Percentiles rank a stretch among this genome's conserved stretches.
Evolutionary conservation across 768 basidiomycete species (phyloP).

Genomic region (Tremella yokohamensis): DNA sequence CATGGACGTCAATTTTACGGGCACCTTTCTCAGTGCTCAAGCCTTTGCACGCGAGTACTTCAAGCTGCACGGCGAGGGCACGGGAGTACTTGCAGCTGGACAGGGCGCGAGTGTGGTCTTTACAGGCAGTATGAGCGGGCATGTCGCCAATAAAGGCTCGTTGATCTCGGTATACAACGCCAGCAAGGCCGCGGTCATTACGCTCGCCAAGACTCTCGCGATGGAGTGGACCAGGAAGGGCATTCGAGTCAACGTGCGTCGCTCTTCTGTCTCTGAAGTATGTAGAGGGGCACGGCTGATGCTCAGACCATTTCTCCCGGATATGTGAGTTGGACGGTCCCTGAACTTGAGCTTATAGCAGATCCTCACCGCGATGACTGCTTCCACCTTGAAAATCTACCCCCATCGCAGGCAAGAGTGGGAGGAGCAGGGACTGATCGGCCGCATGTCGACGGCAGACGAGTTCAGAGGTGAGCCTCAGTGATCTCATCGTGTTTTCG

Average conservation of each 20-base stretch:
- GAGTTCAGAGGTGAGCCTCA: constrained; percentile 39
- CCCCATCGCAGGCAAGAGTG: constrained; percentile 36
- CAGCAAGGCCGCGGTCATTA: constrained; percentile 48
- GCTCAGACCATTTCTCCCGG: constrained; percentile 41
- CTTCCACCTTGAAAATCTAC: constrained; percentile 14
- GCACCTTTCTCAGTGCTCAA: constrained; percentile 22
- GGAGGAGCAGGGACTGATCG: constrained; percentile 32
- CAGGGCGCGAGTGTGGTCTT: constrained; percentile 4
- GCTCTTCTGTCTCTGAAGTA: not conserved
- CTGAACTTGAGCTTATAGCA: no score
- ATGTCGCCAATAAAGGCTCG: constrained; percentile 33
- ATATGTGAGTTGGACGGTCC: constrained; percentile 25
- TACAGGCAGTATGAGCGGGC: constrained; percentile 29
- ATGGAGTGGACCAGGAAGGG: constrained; percentile 48
- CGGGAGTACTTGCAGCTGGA: not conserved
- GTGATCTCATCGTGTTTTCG: no score
- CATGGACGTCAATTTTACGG: constrained; percentile 40
- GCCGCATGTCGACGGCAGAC: constrained; percentile 38
- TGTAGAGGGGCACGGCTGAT: not conserved
- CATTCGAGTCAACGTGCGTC: constrained; percentile 48
- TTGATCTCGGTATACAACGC: constrained; percentile 44
- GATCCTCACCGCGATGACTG: constrained; percentile 30
- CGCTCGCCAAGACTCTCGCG: constrained; percentile 48
- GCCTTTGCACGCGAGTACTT: constrained; percentile 24
- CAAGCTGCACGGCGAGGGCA: not conserved